These are phyloP conservation scores for Sabuloglossum arenarium DNA, from an alignment of 495 filamentous ascomycete species.

Conservation along the genomic window DNA sequence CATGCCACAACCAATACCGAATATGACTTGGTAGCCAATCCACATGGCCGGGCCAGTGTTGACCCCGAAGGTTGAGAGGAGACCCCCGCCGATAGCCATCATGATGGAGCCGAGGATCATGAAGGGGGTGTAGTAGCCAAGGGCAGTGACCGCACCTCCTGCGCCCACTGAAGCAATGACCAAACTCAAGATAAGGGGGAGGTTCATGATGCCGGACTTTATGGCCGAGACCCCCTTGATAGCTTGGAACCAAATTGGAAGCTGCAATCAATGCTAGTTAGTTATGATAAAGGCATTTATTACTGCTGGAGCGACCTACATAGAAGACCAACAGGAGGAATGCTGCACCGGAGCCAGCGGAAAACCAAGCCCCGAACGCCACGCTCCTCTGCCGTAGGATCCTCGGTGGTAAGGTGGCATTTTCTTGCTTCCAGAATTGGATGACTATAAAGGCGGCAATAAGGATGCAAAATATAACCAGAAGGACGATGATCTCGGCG, in stretches of 20 bases:
- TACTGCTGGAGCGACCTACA: constrained; percentile 5
- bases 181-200: constrained; percentile 37
- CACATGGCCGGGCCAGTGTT: constrained; percentile 23
- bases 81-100: constrained; percentile 26
- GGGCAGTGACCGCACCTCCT: constrained; percentile 22
- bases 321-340: constrained; percentile 46
- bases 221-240: constrained; percentile 11
- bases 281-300: background rate
- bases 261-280: constrained; percentile 19
- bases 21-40: constrained; percentile 33
- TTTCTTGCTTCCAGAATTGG: constrained; percentile 46
- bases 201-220: constrained; percentile 20
- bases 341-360: constrained; percentile 32
- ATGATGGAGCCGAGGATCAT: constrained; percentile 23
- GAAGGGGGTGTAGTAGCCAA: constrained; percentile 33
- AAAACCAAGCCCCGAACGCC: constrained; percentile 29
- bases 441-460: constrained; percentile 36
- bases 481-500: constrained; percentile 5
- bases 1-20: constrained; percentile 46
- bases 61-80: constrained; percentile 26
- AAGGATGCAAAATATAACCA: constrained; percentile 19
- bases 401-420: constrained; percentile 54
- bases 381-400: constrained; percentile 57
- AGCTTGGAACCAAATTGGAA: constrained; percentile 83
- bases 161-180: constrained; percentile 13